Conservation (phyloP, 2,329 filamentous ascomycete species). For the Esteya vermicola region DNA sequence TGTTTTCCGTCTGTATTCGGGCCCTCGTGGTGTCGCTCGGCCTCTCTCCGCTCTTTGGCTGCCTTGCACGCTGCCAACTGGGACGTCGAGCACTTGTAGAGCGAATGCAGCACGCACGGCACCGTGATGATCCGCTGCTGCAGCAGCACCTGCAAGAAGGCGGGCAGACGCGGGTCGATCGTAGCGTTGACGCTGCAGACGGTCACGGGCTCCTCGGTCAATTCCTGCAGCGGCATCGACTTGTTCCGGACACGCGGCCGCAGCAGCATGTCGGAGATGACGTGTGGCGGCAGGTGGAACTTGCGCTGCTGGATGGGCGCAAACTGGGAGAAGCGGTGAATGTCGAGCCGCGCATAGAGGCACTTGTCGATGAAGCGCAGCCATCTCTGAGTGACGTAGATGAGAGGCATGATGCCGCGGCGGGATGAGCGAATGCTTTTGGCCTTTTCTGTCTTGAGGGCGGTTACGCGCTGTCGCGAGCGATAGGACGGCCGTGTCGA, state of each 20-base stretch:
- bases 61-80: constrained; percentile 21
- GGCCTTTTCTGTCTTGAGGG: no score
- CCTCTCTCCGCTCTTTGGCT: neutral
- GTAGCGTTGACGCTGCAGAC: constrained; percentile 23
- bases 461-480: no score
- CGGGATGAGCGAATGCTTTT: no score
- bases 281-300: constrained; percentile 33
- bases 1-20: constrained; percentile 8
- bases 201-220: neutral
- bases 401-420: constrained; percentile 5
- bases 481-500: no score
- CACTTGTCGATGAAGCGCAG: constrained; percentile 34
- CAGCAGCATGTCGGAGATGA: constrained; percentile 44
- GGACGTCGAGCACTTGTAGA: constrained; percentile 43
- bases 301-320: constrained; percentile 33
- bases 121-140: constrained; percentile 36
- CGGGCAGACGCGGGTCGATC: constrained; percentile 43
- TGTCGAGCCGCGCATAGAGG: constrained; percentile 35
- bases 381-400: constrained; percentile 26
- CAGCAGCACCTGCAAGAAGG: constrained; percentile 44
- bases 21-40: neutral
- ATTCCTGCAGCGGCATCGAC: neutral
- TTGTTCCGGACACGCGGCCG: constrained; percentile 25
- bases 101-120: constrained; percentile 36
- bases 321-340: constrained; percentile 37